Percentiles rank a stretch among this genome's conserved stretches.
Evolutionary conservation across 2,329 filamentous ascomycete species (phyloP).

Genomic region (Ceratocystis harringtonii): DNA sequence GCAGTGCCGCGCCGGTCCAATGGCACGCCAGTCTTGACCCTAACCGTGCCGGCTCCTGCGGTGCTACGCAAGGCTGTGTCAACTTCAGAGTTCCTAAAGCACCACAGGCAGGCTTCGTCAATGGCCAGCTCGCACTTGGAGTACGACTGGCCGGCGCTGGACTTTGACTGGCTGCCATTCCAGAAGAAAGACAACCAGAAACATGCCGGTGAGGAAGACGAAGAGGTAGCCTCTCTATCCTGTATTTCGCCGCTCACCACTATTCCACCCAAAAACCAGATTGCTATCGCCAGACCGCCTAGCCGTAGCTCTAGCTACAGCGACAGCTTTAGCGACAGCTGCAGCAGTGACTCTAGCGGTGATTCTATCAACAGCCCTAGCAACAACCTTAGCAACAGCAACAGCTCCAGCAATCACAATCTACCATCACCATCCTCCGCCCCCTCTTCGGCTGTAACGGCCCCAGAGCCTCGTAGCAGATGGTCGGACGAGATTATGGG

Average conservation of each 20-base stretch:
- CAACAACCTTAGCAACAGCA: too few species aligned
- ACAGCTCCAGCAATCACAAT: background rate
- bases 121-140: conserved; percentile 3
- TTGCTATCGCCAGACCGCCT: background rate
- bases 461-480: background rate
- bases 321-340: too few species aligned
- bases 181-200: background rate
- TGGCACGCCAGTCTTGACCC: background rate
- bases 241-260: background rate
- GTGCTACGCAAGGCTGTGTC: conserved; percentile 5
- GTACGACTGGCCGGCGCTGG: conserved; percentile 2
- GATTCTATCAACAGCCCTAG: too few species aligned
- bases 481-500: background rate
- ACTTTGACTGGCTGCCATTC: conserved; percentile 4
- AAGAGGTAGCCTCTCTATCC: background rate
- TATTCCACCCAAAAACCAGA: background rate
- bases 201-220: background rate
- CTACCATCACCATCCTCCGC: background rate
- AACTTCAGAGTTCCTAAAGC: background rate
- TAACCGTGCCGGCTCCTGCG: background rate
- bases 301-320: background rate
- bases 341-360: too few species aligned
- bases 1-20: background rate
- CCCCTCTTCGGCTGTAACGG: background rate
- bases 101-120: conserved; percentile 2